Conservation (phyloP, 306 rosid genomes). For the Malus sylvestris region DNA sequence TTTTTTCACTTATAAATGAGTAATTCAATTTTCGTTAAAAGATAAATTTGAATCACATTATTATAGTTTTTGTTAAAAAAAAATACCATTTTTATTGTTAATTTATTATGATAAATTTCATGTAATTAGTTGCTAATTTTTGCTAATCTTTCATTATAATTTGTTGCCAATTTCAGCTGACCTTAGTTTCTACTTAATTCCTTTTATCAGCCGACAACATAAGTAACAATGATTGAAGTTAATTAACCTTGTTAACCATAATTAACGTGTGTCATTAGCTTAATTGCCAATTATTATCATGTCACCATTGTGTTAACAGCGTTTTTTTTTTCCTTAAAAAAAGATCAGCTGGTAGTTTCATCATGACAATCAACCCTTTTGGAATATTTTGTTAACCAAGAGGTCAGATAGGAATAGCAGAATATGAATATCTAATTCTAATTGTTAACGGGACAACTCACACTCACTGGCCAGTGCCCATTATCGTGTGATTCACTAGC, state of each 20-base stretch:
- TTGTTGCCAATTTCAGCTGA: background rate
- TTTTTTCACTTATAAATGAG: rapidly evolving
- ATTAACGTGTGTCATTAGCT: background rate
- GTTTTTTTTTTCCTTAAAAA: background rate
- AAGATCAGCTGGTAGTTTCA: too few species aligned
- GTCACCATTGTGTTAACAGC: background rate
- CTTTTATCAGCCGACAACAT: constrained; percentile 9
- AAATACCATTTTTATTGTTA: background rate
- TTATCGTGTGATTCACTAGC: too few species aligned
- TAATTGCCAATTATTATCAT: background rate
- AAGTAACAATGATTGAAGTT: constrained; percentile 4
- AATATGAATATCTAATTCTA: too few species aligned
- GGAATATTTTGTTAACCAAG: too few species aligned
- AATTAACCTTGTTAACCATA: background rate
- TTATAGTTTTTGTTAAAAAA: background rate
- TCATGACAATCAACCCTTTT: too few species aligned
- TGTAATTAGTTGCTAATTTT: background rate
- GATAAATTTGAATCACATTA: rapidly evolving
- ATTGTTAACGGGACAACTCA: too few species aligned
- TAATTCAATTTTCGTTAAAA: too few species aligned
- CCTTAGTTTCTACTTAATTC: constrained; percentile 4
- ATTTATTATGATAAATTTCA: background rate
- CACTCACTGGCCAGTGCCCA: too few species aligned
- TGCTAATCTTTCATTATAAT: too few species aligned
- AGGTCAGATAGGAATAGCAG: too few species aligned